These are phyloP conservation scores for Aphanomyces invadans DNA, from an alignment of 352 stramenopile species.

Conservation along the genomic window DNA sequence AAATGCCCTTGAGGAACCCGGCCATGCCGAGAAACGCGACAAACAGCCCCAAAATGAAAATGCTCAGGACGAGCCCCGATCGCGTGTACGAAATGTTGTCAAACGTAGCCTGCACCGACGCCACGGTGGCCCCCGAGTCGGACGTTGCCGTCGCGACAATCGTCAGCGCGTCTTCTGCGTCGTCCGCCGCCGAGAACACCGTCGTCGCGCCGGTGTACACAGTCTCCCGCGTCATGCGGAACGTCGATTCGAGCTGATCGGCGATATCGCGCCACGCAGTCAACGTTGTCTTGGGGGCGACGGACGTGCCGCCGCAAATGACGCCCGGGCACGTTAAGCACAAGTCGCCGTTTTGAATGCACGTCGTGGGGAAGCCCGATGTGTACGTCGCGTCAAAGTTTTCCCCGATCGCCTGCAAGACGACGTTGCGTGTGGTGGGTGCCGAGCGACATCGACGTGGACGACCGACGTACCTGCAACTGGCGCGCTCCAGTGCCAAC, in stretches of 20 bases:
- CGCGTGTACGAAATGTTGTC: constrained; percentile 71
- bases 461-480: constrained; percentile 2
- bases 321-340: constrained; percentile 4
- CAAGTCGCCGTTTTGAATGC: not conserved
- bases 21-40: constrained; percentile 54
- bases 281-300: not conserved
- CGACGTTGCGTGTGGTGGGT: too few relatives aligned
- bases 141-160: constrained; percentile 45
- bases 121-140: constrained; percentile 48
- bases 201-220: constrained; percentile 36
- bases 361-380: not conserved
- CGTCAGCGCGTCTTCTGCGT: constrained; percentile 32
- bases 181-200: constrained; percentile 21
- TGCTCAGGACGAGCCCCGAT: constrained; percentile 59
- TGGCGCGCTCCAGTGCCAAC: not conserved
- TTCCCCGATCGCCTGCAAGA: constrained; percentile 8
- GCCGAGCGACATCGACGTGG: too few relatives aligned
- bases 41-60: constrained; percentile 68
- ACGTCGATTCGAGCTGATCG: constrained; percentile 21
- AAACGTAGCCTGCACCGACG: constrained; percentile 54
- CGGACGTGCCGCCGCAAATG: constrained; percentile 4
- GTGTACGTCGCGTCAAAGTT: constrained; percentile 17
- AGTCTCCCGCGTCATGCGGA: constrained; percentile 1
- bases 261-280: not conserved
- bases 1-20: constrained; percentile 67